A percentile compares a stretch with the other conserved stretches of the same genome.
These are phyloP conservation scores for Diaporthe capsici DNA, from an alignment of 2,329 filamentous ascomycete species.

Conservation along the genomic window DNA sequence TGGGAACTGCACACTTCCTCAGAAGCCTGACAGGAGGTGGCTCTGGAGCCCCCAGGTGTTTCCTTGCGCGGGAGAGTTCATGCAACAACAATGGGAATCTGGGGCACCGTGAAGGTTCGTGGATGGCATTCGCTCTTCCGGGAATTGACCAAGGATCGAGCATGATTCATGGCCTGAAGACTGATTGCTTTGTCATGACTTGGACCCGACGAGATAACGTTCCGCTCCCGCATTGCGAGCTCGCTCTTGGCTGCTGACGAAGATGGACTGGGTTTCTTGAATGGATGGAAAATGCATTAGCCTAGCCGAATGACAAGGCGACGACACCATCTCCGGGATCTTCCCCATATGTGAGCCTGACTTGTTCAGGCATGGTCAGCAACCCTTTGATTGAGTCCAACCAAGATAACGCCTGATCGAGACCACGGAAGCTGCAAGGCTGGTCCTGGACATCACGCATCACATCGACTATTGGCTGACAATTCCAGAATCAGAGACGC, in stretches of 20 bases:
- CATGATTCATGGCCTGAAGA: slow-evolving; percentile 36
- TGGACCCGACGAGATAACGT: slow-evolving; percentile 25
- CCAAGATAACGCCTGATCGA: slow-evolving; percentile 32
- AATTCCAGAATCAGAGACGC: slow-evolving; percentile 25
- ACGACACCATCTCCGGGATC: slow-evolving; percentile 39
- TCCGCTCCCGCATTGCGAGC: slow-evolving; percentile 13
- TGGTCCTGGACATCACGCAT: slow-evolving; percentile 33
- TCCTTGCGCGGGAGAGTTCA: slow-evolving; percentile 26
- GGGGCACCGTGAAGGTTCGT: slow-evolving; percentile 13
- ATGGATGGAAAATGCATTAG: slow-evolving; percentile 32
- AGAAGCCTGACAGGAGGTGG: not conserved
- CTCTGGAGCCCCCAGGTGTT: slow-evolving; percentile 18
- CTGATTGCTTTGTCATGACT: slow-evolving; percentile 32
- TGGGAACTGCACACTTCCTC: slow-evolving; percentile 9
- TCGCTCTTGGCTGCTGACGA: slow-evolving; percentile 26
- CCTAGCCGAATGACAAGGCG: slow-evolving; percentile 28
- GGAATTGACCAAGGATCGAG: slow-evolving; percentile 4
- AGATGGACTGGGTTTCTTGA: slow-evolving; percentile 19
- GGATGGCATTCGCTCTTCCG: slow-evolving; percentile 22
- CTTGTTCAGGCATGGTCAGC: slow-evolving; percentile 29
- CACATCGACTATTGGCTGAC: slow-evolving; percentile 36
- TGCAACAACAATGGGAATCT: not conserved
- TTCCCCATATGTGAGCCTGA: slow-evolving; percentile 34
- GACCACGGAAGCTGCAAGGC: slow-evolving; percentile 29
- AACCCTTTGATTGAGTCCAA: slow-evolving; percentile 23